Evolutionary conservation across 208 protist species (phyloP).

Genomic region (Lotmaria passim): DNA sequence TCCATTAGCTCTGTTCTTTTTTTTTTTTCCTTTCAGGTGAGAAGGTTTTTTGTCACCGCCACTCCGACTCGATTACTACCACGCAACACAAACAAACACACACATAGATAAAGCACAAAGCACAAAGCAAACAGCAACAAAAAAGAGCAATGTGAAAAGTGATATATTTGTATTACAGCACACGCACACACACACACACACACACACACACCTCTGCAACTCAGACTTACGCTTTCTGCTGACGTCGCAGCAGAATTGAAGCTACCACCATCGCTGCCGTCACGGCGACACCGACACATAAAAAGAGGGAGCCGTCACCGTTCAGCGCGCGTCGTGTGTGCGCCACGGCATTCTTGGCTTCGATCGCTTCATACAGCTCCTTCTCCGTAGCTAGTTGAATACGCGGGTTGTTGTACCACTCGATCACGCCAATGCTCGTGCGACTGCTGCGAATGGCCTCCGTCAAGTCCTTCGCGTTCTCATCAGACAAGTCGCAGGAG

Average conservation of each 20-base stretch:
- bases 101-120: not conserved
- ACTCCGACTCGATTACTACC: no score
- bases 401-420: constrained; percentile 89
- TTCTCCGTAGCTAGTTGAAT: constrained; percentile 68
- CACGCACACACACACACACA: not conserved
- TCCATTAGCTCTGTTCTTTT: no score
- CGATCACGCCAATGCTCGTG: constrained; percentile 61
- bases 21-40: no score
- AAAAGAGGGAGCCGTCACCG: constrained; percentile 16
- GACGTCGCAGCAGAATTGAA: constrained; percentile 25
- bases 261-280: constrained; percentile 34
- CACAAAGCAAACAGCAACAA: no score
- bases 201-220: not conserved
- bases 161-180: no score
- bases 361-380: constrained; percentile 56
- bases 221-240: constrained; percentile 10
- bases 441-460: constrained; percentile 46
- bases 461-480: constrained; percentile 55
- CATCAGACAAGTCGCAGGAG: constrained; percentile 73
- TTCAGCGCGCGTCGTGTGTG: constrained; percentile 19
- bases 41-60: no score
- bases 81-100: no score
- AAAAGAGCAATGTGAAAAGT: no score
- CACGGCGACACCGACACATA: constrained; percentile 24
- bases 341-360: constrained; percentile 38